These are phyloP conservation scores for Taiozyma sp. DNA, from an alignment of 1,139 yeast species.

Conservation along the genomic window DNA sequence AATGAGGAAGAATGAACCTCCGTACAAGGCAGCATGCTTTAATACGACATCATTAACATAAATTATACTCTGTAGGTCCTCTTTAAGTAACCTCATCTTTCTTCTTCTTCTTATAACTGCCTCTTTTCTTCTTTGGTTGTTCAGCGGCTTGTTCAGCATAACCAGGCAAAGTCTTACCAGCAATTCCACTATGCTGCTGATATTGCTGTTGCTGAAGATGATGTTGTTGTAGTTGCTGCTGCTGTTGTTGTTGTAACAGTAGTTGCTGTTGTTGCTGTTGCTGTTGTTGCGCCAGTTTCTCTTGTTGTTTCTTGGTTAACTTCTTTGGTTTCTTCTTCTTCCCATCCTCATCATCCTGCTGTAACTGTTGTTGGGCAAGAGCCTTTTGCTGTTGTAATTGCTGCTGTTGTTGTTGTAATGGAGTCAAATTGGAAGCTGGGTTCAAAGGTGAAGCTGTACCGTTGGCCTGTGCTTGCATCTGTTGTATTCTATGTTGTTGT, in stretches of 20 bases:
- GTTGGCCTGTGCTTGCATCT: slow-evolving; percentile 10
- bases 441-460: neutral
- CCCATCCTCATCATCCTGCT: slow-evolving; percentile 14
- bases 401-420: slow-evolving; percentile 18
- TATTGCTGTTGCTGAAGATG: neutral
- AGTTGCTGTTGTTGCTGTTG: slow-evolving; percentile 7
- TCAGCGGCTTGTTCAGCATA: slow-evolving; percentile 8
- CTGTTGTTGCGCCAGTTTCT: slow-evolving; percentile 8
- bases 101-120: slow-evolving; percentile 25
- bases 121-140: slow-evolving; percentile 25
- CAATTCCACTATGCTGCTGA: slow-evolving; percentile 5
- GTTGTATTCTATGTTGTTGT: slow-evolving; percentile 15
- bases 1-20: slow-evolving; percentile 19
- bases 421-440: slow-evolving; percentile 1
- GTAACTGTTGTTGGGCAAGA: slow-evolving; percentile 18
- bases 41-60: neutral
- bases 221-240: slow-evolving; percentile 7
- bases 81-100: slow-evolving; percentile 8
- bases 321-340: slow-evolving; percentile 18
- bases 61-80: neutral
- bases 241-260: slow-evolving; percentile 11
- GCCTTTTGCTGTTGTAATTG: slow-evolving; percentile 18
- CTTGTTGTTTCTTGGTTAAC: slow-evolving; percentile 11
- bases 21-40: too few species aligned
- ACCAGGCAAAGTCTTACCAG: slow-evolving; percentile 24